These are phyloP conservation scores for Globisporangium rhizosaccharum DNA, from an alignment of 352 stramenopile species.

Conservation along the genomic window DNA sequence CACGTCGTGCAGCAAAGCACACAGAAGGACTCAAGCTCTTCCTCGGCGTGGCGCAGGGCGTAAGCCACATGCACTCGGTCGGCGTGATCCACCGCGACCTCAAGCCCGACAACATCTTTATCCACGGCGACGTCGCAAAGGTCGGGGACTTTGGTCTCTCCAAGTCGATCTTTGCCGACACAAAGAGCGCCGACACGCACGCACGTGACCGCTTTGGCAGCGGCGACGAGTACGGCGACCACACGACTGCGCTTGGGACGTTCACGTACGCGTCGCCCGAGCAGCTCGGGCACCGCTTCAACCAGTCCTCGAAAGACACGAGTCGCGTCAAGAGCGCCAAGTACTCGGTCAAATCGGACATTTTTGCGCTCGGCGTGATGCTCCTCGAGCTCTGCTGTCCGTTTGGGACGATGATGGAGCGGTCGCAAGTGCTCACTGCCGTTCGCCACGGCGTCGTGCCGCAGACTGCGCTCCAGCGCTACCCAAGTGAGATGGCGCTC, in stretches of 20 bases:
- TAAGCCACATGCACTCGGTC: constrained; percentile 71
- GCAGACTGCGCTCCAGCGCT: constrained; percentile 50
- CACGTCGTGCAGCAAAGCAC: constrained; percentile 29
- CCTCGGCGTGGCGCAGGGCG: constrained; percentile 53
- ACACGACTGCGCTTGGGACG: constrained; percentile 76
- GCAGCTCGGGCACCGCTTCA: constrained; percentile 66
- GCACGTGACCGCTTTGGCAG: constrained; percentile 21
- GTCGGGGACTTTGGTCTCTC: constrained; percentile 68
- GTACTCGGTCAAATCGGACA: constrained; percentile 82
- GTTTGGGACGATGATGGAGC: constrained; percentile 84
- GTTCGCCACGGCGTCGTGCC: constrained; percentile 78
- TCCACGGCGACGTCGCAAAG: constrained; percentile 57
- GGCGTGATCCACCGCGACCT: constrained; percentile 72
- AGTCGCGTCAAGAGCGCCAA: constrained; percentile 64
- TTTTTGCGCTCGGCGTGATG: constrained; percentile 80
- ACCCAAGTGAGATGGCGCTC: constrained; percentile 64
- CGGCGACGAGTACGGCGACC: constrained; percentile 33
- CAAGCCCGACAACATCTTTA: constrained; percentile 73
- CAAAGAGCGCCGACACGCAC: constrained; percentile 10
- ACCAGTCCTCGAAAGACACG: constrained; percentile 26
- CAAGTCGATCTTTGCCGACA: constrained; percentile 41
- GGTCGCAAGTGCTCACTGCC: constrained; percentile 73
- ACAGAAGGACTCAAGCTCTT: constrained; percentile 60
- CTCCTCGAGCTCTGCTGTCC: constrained; percentile 79
- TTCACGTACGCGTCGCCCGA: constrained; percentile 87